Evolutionary conservation across 2,329 filamentous ascomycete species (phyloP).

Genomic region (Hypocrella siamensis): DNA sequence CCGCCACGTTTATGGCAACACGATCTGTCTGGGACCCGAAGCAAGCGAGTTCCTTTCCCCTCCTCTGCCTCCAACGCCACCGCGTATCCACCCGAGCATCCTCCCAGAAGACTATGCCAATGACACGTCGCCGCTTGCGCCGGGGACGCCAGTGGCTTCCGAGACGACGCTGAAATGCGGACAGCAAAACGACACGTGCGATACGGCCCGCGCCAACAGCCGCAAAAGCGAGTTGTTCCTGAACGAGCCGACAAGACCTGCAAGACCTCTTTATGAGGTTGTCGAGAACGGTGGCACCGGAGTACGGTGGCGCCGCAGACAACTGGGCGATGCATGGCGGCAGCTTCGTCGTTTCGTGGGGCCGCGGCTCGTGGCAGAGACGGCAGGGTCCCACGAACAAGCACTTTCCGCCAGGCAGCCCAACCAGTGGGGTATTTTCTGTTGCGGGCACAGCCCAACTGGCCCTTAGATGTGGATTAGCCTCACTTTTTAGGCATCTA

Average conservation of each 20-base stretch:
- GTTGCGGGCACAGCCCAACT: no score
- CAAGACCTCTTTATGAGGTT: background rate
- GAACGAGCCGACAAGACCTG: no score
- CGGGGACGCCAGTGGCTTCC: background rate
- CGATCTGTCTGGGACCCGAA: background rate
- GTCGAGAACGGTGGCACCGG: background rate
- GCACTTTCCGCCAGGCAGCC: no score
- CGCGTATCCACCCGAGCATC: background rate
- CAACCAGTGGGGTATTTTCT: no score
- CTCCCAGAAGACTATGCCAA: background rate
- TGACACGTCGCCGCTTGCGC: background rate
- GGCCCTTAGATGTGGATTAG: no score
- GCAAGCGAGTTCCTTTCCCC: background rate
- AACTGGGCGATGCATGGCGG: no score
- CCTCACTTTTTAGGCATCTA: no score
- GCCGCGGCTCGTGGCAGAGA: no score
- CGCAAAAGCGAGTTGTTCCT: no score
- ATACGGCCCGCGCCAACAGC: background rate
- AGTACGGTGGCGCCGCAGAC: no score
- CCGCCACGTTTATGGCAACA: background rate
- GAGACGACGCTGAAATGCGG: background rate
- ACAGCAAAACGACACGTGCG: background rate
- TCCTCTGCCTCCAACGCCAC: background rate
- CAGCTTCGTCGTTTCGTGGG: no score
- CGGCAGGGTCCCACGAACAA: no score